These are phyloP conservation scores for Cichorium intybus DNA, from an alignment of 140 eudicot genomes.

Conservation along the genomic window DNA sequence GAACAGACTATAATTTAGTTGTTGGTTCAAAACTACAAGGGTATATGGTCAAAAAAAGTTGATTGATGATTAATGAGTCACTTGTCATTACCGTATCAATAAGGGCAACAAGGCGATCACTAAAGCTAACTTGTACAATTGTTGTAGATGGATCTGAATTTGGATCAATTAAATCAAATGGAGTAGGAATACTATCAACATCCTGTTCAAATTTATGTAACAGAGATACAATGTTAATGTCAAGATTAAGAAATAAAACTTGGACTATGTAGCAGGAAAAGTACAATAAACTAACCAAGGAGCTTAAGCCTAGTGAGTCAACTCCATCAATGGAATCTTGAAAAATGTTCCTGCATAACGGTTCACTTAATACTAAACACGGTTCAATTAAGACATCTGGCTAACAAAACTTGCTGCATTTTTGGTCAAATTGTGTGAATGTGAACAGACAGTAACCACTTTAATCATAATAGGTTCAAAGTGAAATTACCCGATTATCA, in stretches of 20 bases:
- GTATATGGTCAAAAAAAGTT: neutral
- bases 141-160: conserved; percentile 81
- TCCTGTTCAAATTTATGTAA: conserved; percentile 51
- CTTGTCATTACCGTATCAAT: conserved; percentile 72
- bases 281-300: conserved; percentile 43
- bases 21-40: too few species aligned
- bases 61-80: neutral
- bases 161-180: conserved; percentile 81
- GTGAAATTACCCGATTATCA: neutral
- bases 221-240: conserved; percentile 20
- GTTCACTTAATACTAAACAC: conserved; percentile 15
- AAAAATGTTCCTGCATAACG: conserved; percentile 34
- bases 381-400: neutral
- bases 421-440: neutral
- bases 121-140: conserved; percentile 89
- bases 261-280: neutral
- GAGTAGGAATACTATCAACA: conserved; percentile 74
- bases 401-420: neutral
- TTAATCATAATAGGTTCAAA: neutral
- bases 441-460: neutral
- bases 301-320: conserved; percentile 38
- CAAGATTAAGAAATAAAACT: conserved; percentile 13
- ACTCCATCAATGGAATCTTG: conserved; percentile 52
- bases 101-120: conserved; percentile 97
- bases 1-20: too few species aligned